Conservation (phyloP, 306 rosid genomes). For the Arachis stenosperma region DNA sequence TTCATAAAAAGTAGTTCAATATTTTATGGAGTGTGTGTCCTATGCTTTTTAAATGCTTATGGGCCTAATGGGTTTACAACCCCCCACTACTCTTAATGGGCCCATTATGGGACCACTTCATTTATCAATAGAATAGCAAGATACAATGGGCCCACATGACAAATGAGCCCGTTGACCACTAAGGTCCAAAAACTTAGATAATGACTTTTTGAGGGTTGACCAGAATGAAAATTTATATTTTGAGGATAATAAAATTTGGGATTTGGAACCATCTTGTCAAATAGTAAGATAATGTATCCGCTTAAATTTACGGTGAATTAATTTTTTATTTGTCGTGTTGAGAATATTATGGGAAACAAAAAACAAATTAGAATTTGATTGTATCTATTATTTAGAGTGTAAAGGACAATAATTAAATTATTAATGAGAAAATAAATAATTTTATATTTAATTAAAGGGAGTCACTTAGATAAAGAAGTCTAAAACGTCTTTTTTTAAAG, state of each 20-base stretch:
- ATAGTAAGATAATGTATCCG: no score
- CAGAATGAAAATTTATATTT: neutral
- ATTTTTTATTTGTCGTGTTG: no score
- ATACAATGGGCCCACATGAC: neutral
- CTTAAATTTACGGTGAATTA: no score
- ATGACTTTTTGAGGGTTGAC: neutral
- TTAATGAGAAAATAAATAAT: no score
- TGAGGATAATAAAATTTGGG: neutral
- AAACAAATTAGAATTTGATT: no score
- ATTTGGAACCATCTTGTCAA: no score
- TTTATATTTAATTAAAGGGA: no score
- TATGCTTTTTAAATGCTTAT: neutral
- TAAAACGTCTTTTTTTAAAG: no score
- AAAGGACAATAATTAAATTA: no score
- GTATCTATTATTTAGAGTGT: no score
- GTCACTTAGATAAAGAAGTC: no score
- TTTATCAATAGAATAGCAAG: neutral
- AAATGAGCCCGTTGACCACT: neutral
- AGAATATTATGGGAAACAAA: no score
- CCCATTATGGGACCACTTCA: neutral
- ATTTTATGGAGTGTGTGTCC: neutral
- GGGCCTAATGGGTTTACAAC: neutral
- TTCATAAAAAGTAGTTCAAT: neutral
- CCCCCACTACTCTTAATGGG: neutral
- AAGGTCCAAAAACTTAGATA: neutral